These are phyloP conservation scores for Hypholoma sublateritium DNA, from an alignment of 768 basidiomycete species.

Conservation along the genomic window DNA sequence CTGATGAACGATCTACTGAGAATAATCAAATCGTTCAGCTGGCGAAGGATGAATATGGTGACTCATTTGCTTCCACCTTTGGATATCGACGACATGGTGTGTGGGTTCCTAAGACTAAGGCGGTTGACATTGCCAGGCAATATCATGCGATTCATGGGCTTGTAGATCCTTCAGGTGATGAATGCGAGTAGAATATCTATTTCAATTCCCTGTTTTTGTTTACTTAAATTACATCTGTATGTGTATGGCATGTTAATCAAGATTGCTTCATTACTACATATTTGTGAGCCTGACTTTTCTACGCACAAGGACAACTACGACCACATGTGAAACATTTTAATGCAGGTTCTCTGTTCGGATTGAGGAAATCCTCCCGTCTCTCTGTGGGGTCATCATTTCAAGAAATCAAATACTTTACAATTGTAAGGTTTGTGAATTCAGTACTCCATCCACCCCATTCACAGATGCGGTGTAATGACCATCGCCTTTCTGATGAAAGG, in stretches of 20 bases:
- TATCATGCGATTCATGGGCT: not conserved
- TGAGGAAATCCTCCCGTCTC: slow-evolving; percentile 34
- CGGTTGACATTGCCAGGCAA: slow-evolving; percentile 5
- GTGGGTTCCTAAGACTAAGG: not conserved
- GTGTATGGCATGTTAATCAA: no score
- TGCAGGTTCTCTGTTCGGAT: slow-evolving; percentile 24
- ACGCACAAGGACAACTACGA: slow-evolving; percentile 14
- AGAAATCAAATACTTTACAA: slow-evolving; percentile 42
- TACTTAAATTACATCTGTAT: no score
- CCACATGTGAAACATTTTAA: slow-evolving; percentile 15
- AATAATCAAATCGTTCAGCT: no score
- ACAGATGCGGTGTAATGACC: slow-evolving; percentile 37
- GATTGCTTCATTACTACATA: no score
- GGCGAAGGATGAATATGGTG: slow-evolving; percentile 1
- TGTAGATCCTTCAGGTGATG: not conserved
- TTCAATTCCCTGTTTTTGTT: no score
- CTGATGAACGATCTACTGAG: no score
- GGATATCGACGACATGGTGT: slow-evolving; percentile 2
- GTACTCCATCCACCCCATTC: slow-evolving; percentile 49
- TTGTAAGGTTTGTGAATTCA: slow-evolving; percentile 37
- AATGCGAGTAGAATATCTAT: no score
- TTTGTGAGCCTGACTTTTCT: not conserved
- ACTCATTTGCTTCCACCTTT: slow-evolving; percentile 4
- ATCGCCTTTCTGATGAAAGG: slow-evolving; percentile 27
- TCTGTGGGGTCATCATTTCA: slow-evolving; percentile 37